Percentiles rank a stretch among this genome's conserved stretches.
These are phyloP conservation scores for Abortiporus biennis DNA, from an alignment of 1,284 basidiomycete species.

Conservation along the genomic window DNA sequence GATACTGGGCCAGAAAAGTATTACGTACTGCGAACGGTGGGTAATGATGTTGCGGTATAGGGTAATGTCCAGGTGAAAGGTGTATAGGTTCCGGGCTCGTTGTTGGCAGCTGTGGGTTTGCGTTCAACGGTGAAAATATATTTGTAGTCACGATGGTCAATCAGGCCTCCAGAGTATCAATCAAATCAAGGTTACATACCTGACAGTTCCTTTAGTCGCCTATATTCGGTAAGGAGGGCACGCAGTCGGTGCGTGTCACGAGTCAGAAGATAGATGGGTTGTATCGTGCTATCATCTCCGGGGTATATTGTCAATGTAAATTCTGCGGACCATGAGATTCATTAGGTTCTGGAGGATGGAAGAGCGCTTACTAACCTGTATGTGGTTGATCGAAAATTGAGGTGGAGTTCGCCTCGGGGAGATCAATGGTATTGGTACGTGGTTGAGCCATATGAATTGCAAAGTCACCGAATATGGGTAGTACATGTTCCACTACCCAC, in stretches of 20 bases:
- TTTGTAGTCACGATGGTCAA: background rate
- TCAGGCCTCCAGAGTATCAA: background rate
- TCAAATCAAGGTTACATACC: conserved; percentile 20
- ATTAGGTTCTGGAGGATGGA: background rate
- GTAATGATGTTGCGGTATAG: conserved; percentile 8
- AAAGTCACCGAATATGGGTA: conserved; percentile 47
- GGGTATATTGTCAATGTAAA: conserved; percentile 43
- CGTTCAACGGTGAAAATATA: background rate
- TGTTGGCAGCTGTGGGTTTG: conserved; percentile 9
- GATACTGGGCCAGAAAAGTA: background rate
- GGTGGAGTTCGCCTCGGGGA: conserved; percentile 12
- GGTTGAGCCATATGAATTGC: conserved; percentile 48
- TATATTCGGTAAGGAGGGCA: conserved; percentile 40
- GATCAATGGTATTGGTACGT: conserved; percentile 19
- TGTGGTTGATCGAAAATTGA: conserved; percentile 15
- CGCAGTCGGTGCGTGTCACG: conserved; percentile 39
- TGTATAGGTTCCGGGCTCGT: conserved; percentile 8
- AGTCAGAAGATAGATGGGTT: conserved; percentile 37
- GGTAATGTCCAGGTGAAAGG: conserved; percentile 15
- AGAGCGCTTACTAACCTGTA: conserved; percentile 17
- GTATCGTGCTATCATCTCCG: conserved; percentile 24
- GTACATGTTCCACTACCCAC: conserved; percentile 34
- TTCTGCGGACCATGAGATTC: conserved; percentile 15
- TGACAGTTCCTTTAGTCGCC: conserved; percentile 37
- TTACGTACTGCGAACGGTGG: conserved; percentile 12